phyloP scores from a whole-genome alignment of 1,139 yeast genomes.

The Yamadazyma oceani region DNA sequence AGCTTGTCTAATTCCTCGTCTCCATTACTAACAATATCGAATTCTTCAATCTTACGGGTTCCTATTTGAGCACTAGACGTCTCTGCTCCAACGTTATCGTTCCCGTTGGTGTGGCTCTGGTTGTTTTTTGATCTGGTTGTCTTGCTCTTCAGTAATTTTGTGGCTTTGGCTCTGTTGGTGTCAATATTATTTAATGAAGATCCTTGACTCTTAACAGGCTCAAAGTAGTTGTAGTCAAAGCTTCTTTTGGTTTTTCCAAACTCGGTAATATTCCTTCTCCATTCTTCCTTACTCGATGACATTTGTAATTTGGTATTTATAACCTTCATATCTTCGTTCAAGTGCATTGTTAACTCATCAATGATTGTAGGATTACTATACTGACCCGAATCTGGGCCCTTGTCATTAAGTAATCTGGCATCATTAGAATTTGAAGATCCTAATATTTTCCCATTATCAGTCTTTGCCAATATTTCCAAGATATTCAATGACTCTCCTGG shows the following conservation, averaged over 20 bases:
- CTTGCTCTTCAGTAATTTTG: not conserved
- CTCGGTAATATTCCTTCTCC: slow-evolving; percentile 24
- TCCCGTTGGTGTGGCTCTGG: not conserved
- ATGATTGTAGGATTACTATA: slow-evolving; percentile 26
- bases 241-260: slow-evolving; percentile 13
- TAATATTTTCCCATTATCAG: slow-evolving; percentile 22
- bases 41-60: slow-evolving; percentile 14
- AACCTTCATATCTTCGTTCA: slow-evolving; percentile 18
- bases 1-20: slow-evolving; percentile 17
- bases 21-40: slow-evolving; percentile 25
- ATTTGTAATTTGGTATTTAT: slow-evolving; percentile 32
- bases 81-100: not conserved
- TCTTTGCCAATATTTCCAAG: slow-evolving; percentile 38
- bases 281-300: slow-evolving; percentile 25
- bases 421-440: slow-evolving; percentile 10
- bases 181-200: too few species aligned
- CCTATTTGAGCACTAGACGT: not conserved
- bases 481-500: slow-evolving; percentile 81
- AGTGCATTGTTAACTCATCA: slow-evolving; percentile 22
- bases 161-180: too few species aligned
- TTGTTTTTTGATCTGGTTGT: slow-evolving; percentile 4
- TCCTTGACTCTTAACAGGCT: not conserved
- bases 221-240: slow-evolving; percentile 7
- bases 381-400: slow-evolving; percentile 5
- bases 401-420: slow-evolving; percentile 11